Evolutionary conservation across 495 filamentous ascomycete species (phyloP), one percentile per base, ranked within the genome.

Genomic region (Recurvomyces mirabilis): DNA sequence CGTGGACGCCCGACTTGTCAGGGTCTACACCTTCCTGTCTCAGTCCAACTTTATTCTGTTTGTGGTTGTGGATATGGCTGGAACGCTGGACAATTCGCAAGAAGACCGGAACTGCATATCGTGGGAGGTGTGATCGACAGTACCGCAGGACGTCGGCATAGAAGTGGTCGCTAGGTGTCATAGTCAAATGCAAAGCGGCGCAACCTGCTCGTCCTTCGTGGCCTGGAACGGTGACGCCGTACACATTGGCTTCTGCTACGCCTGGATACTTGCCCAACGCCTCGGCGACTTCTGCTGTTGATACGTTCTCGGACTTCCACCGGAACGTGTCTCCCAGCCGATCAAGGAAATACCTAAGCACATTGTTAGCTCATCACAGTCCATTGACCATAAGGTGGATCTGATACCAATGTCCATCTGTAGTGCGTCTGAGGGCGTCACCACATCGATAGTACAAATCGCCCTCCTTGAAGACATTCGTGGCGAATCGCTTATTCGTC

Each of bases 391-490:
- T n/a, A n/a, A n/a, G n/a, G n/a, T n/a, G n/a, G n/a, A n/a, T n/a
- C n/a, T n/a, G n/a, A 62, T 72, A 94, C 67, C 79, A 79, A 12
- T 81, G 68, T 5, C 84, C 83, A 46, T 94, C 78, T 0, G 42
- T 42, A 47, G 87, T 82, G 63, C 71, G 74, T 26, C 77, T 71
- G 15, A 95, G 61, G 18, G 94, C 71, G 57, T 96, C 89, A 5
- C 89, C 89, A 0, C 82, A 81, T 0, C 88, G 77, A 70, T 89
- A 94, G 60, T 75, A 95, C 0, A 80, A 79, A 51, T 96, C 89
- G 15, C 84, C 87, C 56, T 85, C 85, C 38, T 59, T 66, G 46
- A 89, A 70, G 2, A 94, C 87, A 47, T 89, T 68, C 0, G 78
- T 71, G 43, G 94, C 62, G 42, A 95, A 74, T 67, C 94, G 94